These are phyloP conservation scores for Euryodendron excelsum DNA, from an alignment of 148 eudicot species.

Conservation along the genomic window DNA sequence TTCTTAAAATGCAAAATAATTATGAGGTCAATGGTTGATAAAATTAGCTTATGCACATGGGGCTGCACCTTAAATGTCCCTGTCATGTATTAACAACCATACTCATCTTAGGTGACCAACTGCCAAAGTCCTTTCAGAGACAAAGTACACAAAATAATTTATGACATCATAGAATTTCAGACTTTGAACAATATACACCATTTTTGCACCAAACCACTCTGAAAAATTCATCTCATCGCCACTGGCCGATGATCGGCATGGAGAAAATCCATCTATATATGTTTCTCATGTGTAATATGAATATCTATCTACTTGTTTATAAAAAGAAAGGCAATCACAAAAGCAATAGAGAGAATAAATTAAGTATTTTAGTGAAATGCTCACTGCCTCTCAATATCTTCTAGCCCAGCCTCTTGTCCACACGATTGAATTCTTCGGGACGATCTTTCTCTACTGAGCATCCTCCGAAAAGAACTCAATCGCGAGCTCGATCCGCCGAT, in stretches of 20 bases:
- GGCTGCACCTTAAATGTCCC: neutral
- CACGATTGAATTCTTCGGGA: constrained; percentile 31
- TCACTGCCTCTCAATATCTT: constrained; percentile 45
- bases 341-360: too few relatives aligned
- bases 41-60: neutral
- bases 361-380: neutral
- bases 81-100: neutral
- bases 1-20: neutral
- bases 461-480: constrained; percentile 56
- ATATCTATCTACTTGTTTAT: too few relatives aligned
- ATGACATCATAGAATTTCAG: too few relatives aligned
- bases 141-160: neutral
- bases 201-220: neutral
- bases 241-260: neutral
- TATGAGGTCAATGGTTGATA: constrained; percentile 1
- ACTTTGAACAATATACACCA: neutral
- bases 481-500: constrained; percentile 32
- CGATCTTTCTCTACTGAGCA: constrained; percentile 50
- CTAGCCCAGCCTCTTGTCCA: constrained; percentile 22
- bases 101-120: constrained; percentile 5
- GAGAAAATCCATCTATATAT: too few relatives aligned
- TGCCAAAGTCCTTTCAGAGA: neutral
- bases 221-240: neutral
- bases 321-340: too few relatives aligned
- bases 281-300: too few relatives aligned